phyloP scores from a whole-genome alignment of 2,329 filamentous ascomycete genomes.

The Clathrospora elynae region DNA sequence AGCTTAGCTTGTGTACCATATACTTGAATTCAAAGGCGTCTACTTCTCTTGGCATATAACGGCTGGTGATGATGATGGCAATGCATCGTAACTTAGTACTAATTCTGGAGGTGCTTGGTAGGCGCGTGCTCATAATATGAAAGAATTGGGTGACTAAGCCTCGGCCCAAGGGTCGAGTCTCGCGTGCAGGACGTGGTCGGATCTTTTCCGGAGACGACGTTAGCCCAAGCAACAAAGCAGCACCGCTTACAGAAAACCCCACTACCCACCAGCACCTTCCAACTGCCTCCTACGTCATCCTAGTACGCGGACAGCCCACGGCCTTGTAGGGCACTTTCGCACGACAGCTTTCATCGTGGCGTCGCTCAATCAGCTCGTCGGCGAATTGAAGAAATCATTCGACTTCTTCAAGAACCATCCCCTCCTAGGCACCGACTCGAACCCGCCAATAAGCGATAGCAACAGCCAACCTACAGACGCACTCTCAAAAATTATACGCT shows the following conservation, averaged over 20 bases:
- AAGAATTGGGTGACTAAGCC: slow-evolving; percentile 17
- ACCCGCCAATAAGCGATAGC: slow-evolving; percentile 17
- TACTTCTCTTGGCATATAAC: background rate
- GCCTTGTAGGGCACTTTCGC: slow-evolving; percentile 22
- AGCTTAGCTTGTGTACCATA: slow-evolving; percentile 25
- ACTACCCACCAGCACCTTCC: slow-evolving; percentile 24
- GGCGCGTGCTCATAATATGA: too few relatives aligned
- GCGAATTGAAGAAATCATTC: slow-evolving; percentile 46
- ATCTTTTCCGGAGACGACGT: slow-evolving; percentile 22
- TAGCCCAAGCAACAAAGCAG: slow-evolving; percentile 17
- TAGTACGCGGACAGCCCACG: slow-evolving; percentile 16
- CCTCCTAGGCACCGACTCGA: slow-evolving; percentile 30
- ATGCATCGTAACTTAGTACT: too few relatives aligned
- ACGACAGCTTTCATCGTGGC: slow-evolving; percentile 40
- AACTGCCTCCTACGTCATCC: slow-evolving; percentile 25
- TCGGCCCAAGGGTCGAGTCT: slow-evolving; percentile 13
- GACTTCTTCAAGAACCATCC: slow-evolving; percentile 43
- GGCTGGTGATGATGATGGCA: background rate
- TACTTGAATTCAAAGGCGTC: slow-evolving; percentile 17
- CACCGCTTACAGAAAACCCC: slow-evolving; percentile 21
- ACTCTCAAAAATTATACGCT: slow-evolving; percentile 25
- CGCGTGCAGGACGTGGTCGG: slow-evolving; percentile 14
- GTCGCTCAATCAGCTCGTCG: slow-evolving; percentile 40
- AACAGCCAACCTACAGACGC: slow-evolving; percentile 22
- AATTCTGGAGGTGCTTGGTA: too few relatives aligned